These are phyloP conservation scores for Chloridella minuta DNA, from an alignment of 352 stramenopile genomes.

Conservation along the genomic window DNA sequence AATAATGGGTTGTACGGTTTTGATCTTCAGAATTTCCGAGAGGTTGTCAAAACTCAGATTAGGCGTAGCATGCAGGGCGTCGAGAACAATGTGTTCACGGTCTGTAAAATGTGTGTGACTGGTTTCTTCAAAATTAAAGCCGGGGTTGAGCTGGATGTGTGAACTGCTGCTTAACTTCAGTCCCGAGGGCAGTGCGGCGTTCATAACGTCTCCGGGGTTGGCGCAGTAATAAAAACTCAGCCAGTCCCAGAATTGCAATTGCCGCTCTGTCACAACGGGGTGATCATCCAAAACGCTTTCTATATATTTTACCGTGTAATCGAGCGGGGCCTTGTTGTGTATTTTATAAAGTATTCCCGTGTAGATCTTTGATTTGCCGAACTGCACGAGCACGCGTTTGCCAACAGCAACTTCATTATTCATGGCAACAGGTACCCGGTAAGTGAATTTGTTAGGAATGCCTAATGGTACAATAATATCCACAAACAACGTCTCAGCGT, in stretches of 20 bases:
- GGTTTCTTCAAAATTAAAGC: background rate
- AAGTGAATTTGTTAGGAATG: background rate
- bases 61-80: background rate
- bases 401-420: background rate
- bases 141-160: background rate
- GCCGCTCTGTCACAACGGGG: background rate
- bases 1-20: background rate
- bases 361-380: background rate
- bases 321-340: background rate
- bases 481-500: too few relatives aligned
- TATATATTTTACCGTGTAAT: background rate
- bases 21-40: background rate
- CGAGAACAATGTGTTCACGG: background rate
- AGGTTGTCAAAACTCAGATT: background rate
- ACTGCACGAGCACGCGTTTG: background rate
- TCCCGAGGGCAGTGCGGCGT: background rate
- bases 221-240: background rate
- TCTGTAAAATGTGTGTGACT: background rate
- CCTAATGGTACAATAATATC: background rate
- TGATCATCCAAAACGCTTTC: background rate
- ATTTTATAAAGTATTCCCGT: background rate
- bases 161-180: background rate
- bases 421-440: background rate
- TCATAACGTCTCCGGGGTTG: background rate
- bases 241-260: background rate